Percentiles rank a stretch among this genome's conserved stretches.
Conservation (phyloP, 106 monocot genomes). For the Apostasia ramifera region DNA sequence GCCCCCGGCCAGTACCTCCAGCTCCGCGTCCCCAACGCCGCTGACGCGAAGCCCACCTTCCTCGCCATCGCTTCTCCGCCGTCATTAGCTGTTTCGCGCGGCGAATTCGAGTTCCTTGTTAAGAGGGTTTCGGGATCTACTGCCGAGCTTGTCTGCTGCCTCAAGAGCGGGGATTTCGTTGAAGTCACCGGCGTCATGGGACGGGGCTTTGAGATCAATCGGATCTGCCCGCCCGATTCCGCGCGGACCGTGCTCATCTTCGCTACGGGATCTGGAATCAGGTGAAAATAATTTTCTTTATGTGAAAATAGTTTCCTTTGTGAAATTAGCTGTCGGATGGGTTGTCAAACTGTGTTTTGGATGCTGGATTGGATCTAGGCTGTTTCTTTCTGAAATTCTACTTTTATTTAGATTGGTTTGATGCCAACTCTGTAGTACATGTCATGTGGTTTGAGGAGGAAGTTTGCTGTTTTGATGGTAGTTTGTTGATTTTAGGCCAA, state of each 20-base stretch:
- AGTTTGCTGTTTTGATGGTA: too few relatives aligned
- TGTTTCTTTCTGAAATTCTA: too few relatives aligned
- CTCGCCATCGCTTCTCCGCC: constrained; percentile 86
- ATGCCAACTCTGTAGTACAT: too few relatives aligned
- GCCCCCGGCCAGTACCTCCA: constrained; percentile 80
- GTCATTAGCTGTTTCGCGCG: constrained; percentile 3
- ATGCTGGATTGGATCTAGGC: too few relatives aligned
- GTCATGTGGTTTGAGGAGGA: too few relatives aligned
- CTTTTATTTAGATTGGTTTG: too few relatives aligned
- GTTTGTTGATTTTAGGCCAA: too few relatives aligned
- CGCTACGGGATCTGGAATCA: constrained; percentile 89
- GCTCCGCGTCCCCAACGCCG: constrained; percentile 38
- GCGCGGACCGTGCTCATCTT: constrained; percentile 49
- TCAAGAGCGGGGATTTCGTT: constrained; percentile 58
- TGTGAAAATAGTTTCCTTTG: not conserved
- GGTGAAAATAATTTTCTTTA: constrained; percentile 21
- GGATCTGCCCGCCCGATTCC: constrained; percentile 33
- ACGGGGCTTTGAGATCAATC: constrained; percentile 49
- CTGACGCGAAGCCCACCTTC: constrained; percentile 37
- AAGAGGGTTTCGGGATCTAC: constrained; percentile 59
- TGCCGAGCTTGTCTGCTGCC: constrained; percentile 50
- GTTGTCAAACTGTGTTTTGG: too few relatives aligned
- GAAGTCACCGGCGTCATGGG: constrained; percentile 68
- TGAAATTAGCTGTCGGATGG: not conserved
- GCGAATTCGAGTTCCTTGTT: constrained; percentile 66